Evolutionary conservation across 1,139 yeast genomes (phyloP), one percentile per base, ranked within the genome.

Genomic region (Candida frijolesensis): DNA sequence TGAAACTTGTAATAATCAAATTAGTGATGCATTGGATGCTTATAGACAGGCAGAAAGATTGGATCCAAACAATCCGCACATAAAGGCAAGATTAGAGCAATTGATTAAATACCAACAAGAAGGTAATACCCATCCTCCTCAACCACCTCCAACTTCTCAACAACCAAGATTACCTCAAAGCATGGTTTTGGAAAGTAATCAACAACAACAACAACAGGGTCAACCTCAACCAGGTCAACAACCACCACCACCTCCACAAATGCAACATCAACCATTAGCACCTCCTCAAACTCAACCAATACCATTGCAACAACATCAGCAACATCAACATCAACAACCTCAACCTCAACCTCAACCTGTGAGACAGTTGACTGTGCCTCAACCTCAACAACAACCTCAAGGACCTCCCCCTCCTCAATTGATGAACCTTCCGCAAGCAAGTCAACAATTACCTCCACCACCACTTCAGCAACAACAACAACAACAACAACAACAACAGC

Each of bases 1-100:
- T 69, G 99, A 94, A 72, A 90, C 97, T 32, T 94, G 99, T 71
- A 94, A 92, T 71, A 92, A 92, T 70, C 99, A 94, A 72, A 82
- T 92, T 54, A 82, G 86, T 56, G 99, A 94, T 66, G 99, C 99
- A 1, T 76, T 94, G 57, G 98, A 94, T 70, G 99, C 99, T 8
- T 94, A 94, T 67, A 87, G 90, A 63, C 95, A 96, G 59, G 99
- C 99, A 6, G 96, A 96, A 49, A 84, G 96, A 52, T 82, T 94
- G 60, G 98, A 94, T 66, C 98, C 99, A 33, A 87, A 84, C 54
- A 92, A 94, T 66, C 91, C 95, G 46, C 98, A 92, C 68, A 94
- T 94, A 62, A 91, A 90, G 71, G 92, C 94, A 46, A 82, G 99
- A 60, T 79, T 94, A 61, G 96, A 91, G 60, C 96, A 91, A 61